Conservation (phyloP, 2,329 filamentous ascomycete genomes). For the Colletotrichum limetticola region DNA sequence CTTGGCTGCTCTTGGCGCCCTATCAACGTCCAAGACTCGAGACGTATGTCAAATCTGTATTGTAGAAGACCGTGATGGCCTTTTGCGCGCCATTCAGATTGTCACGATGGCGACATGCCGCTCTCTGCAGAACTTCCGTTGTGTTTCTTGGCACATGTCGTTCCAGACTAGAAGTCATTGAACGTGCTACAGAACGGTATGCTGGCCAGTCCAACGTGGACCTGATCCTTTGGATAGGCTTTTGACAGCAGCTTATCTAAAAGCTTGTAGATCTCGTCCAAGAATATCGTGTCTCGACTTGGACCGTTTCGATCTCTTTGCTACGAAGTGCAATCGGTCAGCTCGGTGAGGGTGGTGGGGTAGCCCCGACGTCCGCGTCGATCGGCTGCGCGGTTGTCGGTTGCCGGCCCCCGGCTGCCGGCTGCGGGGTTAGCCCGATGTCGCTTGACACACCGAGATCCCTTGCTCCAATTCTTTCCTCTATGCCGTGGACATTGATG, state of each 20-base stretch:
- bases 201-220: neutral
- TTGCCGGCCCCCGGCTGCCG: conserved; percentile 23
- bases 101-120: neutral
- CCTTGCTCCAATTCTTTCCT: conserved; percentile 24
- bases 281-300: neutral
- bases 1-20: conserved; percentile 19
- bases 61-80: neutral
- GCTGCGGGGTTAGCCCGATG: conserved; percentile 31
- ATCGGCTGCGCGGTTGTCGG: conserved; percentile 33
- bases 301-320: neutral
- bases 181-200: neutral
- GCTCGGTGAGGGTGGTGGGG: conserved; percentile 30
- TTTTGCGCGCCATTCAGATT: neutral
- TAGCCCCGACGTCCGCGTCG: conserved; percentile 26
- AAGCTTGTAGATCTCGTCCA: conserved; percentile 11
- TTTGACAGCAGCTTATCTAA: neutral
- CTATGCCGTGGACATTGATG: conserved; percentile 21
- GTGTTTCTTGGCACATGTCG: neutral
- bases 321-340: conserved; percentile 18
- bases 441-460: conserved; percentile 32
- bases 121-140: neutral
- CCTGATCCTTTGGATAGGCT: conserved; percentile 1
- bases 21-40: neutral
- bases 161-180: neutral
- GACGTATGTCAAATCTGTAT: neutral